These are phyloP conservation scores for Pelargonium myrrhifolium DNA, from an alignment of 441 rosid species.

Conservation along the genomic window DNA sequence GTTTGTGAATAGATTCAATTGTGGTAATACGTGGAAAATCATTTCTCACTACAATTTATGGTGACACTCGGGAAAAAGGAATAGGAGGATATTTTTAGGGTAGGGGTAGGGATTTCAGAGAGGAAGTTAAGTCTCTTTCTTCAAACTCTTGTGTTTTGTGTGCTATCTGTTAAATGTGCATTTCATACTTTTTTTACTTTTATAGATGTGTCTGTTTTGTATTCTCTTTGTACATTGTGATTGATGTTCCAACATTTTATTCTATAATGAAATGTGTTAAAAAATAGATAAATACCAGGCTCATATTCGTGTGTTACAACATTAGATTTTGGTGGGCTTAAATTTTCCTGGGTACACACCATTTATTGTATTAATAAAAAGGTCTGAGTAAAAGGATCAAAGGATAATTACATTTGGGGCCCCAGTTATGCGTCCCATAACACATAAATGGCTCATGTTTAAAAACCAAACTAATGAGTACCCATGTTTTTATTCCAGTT, in stretches of 20 bases:
- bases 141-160: not conserved
- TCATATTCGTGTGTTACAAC: not conserved
- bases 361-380: not conserved
- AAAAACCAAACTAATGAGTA: no score
- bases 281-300: not conserved
- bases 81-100: constrained; percentile 1
- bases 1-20: not conserved
- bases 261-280: not conserved
- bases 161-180: not conserved
- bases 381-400: not conserved
- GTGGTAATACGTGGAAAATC: not conserved
- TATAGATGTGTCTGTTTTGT: not conserved
- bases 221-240: no score
- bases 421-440: no score
- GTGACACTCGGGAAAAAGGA: not conserved
- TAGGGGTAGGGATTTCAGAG: not conserved
- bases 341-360: not conserved
- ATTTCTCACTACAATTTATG: not conserved
- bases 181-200: not conserved
- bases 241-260: no score
- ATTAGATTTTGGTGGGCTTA: not conserved
- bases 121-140: not conserved
- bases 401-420: no score
- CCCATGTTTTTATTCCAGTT: no score
- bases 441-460: no score